Evolutionary conservation across 257 asterid genomes (phyloP).

Genomic region (Datura wrightii): DNA sequence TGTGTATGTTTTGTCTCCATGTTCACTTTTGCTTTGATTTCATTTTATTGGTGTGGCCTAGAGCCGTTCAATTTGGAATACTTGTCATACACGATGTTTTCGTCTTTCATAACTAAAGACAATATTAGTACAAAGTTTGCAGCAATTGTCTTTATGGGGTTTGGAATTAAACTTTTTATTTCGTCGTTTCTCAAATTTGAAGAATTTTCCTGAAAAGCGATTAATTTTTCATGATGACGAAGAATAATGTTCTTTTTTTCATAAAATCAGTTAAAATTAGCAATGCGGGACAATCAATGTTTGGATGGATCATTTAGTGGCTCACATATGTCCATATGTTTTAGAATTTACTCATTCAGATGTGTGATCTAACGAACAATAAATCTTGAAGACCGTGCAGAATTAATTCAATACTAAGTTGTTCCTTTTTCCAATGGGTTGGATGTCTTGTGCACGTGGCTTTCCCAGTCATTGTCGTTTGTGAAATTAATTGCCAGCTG

Average conservation of each 20-base stretch:
- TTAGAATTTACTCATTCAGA: too few relatives aligned
- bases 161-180: neutral
- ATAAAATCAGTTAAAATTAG: neutral
- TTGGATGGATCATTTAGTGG: neutral
- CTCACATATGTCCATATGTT: too few relatives aligned
- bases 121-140: neutral
- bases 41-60: neutral
- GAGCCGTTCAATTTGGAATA: slow-evolving; percentile 3
- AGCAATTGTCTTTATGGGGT: neutral
- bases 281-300: neutral
- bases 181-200: neutral
- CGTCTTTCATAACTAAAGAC: neutral
- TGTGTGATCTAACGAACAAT: neutral
- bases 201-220: neutral
- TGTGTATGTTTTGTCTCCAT: neutral
- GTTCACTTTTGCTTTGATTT: neutral
- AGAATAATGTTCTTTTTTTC: neutral
- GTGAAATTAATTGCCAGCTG: neutral
- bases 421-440: neutral
- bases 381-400: too few relatives aligned
- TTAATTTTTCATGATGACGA: neutral
- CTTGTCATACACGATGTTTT: neutral
- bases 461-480: neutral
- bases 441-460: slow-evolving; percentile 8
- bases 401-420: too few relatives aligned